Evolutionary conservation across 2,329 filamentous ascomycete genomes (phyloP).

Genomic region (Colletotrichum sp.): DNA sequence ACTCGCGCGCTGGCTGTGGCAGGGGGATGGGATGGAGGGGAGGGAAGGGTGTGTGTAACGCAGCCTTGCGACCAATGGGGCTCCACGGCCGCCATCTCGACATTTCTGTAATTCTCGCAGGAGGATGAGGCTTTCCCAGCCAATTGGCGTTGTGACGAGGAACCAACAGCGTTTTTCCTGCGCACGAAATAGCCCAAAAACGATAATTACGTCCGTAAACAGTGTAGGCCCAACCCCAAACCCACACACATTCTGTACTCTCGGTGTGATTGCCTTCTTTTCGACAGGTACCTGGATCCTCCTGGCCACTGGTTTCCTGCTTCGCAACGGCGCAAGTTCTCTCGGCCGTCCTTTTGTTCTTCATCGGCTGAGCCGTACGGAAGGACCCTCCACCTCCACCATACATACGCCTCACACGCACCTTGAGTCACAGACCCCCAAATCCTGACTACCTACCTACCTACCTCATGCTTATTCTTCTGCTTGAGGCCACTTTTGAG

Average conservation of each 20-base stretch:
- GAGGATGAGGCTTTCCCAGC: neutral
- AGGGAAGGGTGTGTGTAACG: neutral
- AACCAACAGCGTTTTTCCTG: neutral
- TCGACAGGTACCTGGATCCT: neutral
- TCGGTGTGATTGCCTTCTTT: neutral
- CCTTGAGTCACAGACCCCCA: neutral
- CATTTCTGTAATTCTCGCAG: neutral
- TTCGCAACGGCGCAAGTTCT: neutral
- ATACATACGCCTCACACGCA: neutral
- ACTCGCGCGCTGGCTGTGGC: neutral
- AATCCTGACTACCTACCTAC: neutral
- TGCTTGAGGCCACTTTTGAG: neutral
- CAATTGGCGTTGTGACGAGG: neutral
- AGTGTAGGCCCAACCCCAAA: neutral
- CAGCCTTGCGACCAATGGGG: neutral
- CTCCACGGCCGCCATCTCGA: neutral
- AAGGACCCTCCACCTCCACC: neutral
- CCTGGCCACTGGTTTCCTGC: neutral
- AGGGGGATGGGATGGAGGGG: neutral
- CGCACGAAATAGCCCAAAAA: neutral
- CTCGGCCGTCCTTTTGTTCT: neutral
- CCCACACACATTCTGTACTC: neutral
- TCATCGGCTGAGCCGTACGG: neutral
- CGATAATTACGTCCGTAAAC: neutral
- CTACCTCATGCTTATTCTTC: neutral